These are phyloP conservation scores for Sugiyamaella grinbergsii DNA, from an alignment of 1,139 yeast species.

Conservation along the genomic window DNA sequence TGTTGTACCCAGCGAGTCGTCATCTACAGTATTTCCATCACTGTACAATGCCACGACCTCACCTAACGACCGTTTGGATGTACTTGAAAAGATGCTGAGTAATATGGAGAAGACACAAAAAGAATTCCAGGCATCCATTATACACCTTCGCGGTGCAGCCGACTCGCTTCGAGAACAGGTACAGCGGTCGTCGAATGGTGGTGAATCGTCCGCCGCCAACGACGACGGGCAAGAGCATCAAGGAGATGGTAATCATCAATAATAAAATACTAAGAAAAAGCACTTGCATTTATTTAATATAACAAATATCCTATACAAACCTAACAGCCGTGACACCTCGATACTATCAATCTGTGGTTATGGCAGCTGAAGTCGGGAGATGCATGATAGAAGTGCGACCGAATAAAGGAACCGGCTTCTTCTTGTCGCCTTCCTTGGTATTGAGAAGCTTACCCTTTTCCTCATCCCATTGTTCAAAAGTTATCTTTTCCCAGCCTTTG, in stretches of 20 bases:
- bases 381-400: slow-evolving; percentile 39
- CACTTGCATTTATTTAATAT: slow-evolving; percentile 9
- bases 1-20: background rate
- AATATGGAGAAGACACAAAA: slow-evolving; percentile 10
- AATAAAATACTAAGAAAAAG: background rate
- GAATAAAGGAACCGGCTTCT: slow-evolving; percentile 44
- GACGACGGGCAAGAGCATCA: background rate
- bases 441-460: slow-evolving; percentile 47
- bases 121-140: background rate
- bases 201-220: no score
- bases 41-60: background rate
- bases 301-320: no score
- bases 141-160: slow-evolving; percentile 2
- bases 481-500: slow-evolving; percentile 46
- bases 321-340: no score
- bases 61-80: background rate
- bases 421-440: slow-evolving; percentile 45
- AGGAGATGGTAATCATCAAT: background rate
- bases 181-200: no score
- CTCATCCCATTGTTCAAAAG: slow-evolving; percentile 48
- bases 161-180: background rate
- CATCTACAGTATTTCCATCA: background rate
- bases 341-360: background rate
- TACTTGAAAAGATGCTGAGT: background rate
- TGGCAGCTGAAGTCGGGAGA: background rate